Evolutionary conservation across 2,329 filamentous ascomycete genomes (phyloP), one percentile per base, ranked within the genome.

Genomic region (Pseudogymnoascus sp.): DNA sequence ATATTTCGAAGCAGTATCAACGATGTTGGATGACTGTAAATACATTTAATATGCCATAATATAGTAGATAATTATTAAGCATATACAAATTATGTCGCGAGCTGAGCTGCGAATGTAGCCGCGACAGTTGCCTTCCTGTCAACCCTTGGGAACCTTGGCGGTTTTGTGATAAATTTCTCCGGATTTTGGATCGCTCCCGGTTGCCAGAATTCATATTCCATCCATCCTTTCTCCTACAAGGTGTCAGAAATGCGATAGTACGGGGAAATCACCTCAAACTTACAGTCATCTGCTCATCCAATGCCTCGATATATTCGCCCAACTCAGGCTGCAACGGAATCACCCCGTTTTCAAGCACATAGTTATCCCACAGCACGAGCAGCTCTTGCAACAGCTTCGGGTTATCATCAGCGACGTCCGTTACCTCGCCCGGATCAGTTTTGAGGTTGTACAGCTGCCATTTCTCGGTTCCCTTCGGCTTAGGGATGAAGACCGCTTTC

Each of bases 201-300:
- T 64, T 81, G 80, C 83, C 83, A 87, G 66, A 86, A 86, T 71
- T 86, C 82, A 70, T 84, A 85, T 73, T 86, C 83, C 73, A 86
- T 85, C 84, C 83, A 86, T 5, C 80, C 82, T 68, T 86, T 84
- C 71, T 87, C 83, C 0, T 55, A 55, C 27, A 55, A 55, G 15
- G 8, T 55, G n/a, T 55, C 44, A 55, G 44, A 8, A 33, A 27
- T 17, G 44, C 5, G 7, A 17, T 17, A 33, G 10, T 31, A 3
- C 5, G 33, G 0, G 27, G 3, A 12, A 3, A 55, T 1, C 12
- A 17, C 4, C n/a, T 4, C 7, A 17, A 29, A 55, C 27, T 33
- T 55, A 55, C 44, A 15, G 80, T 81, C 84, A 86, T 86, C 76
- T 86, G 83, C 63, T 80, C 83, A 71, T 87, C 84, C 67, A 81